Percentiles rank a stretch among this genome's conserved stretches.
These are phyloP conservation scores for Chionographis japonica DNA, from an alignment of 106 monocot genomes.

Conservation along the genomic window DNA sequence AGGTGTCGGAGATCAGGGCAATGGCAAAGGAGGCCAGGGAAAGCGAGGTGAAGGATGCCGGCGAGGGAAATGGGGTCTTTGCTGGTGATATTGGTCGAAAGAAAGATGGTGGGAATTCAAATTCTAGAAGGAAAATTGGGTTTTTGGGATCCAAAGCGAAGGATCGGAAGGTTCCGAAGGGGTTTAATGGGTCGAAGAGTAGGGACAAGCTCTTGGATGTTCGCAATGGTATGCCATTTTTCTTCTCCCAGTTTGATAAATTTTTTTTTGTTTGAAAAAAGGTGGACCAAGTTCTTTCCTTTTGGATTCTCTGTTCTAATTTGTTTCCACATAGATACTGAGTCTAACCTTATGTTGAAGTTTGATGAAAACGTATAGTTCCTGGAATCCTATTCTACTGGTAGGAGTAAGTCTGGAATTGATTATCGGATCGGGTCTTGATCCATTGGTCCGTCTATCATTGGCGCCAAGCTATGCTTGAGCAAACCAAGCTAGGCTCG, in stretches of 20 bases:
- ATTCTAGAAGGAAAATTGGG: background rate
- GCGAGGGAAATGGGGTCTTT: conserved; percentile 1
- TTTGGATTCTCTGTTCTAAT: background rate
- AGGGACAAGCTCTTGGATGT: background rate
- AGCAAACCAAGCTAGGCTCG: too few relatives aligned
- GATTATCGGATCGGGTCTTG: too few relatives aligned
- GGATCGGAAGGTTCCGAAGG: conserved; percentile 6
- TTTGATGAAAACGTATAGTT: too few relatives aligned
- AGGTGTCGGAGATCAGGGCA: conserved; percentile 27
- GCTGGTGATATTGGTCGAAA: background rate
- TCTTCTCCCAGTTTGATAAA: background rate
- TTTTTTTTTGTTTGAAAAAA: too few relatives aligned
- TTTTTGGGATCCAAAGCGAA: background rate
- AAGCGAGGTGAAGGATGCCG: conserved; percentile 8
- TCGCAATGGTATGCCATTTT: conserved; percentile 4
- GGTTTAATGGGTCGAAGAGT: conserved; percentile 19
- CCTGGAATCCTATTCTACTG: too few relatives aligned
- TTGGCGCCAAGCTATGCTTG: too few relatives aligned
- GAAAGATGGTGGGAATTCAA: background rate
- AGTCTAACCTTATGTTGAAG: too few relatives aligned
- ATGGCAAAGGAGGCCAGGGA: conserved; percentile 37
- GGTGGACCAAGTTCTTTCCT: background rate
- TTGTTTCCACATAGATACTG: background rate
- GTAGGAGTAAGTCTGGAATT: too few relatives aligned
- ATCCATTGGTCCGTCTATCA: too few relatives aligned